Base-by-base conservation (phyloP, 1,139 yeast genomes). In the Hyphopichia burtonii region DNA sequence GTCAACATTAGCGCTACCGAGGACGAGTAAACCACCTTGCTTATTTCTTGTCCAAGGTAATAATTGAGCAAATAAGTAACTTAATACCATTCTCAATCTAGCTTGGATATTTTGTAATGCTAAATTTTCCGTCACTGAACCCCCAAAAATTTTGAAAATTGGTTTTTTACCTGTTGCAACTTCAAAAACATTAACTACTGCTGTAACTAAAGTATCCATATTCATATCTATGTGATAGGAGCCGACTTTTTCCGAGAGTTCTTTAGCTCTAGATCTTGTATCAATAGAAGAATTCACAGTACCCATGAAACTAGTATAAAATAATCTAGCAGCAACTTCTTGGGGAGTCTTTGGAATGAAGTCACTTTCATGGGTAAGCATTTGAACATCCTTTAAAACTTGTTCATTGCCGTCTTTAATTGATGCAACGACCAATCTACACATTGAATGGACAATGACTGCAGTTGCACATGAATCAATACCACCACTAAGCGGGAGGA, bases 401-500 rank as follows among this genome's bases (percentile, higher is more conserved):
- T 83, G 90, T 42, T 71, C 51, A 54, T 87, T 83, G 11, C 90
- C 90, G 15, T 74, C 71, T n/a, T 63, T 56, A 39, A 84, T 78
- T 10, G 88, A 91, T 22, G 76, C 67, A 1, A 80, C 82, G 0
- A 91, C 97, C 31, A 91, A 67, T 38, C 90, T 73, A 60, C 98
- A 91, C 99, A 93, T 93, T 42, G 94, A 87, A 58, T 86, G 88
- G 19, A 93, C 96, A 53, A 94, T 90, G 16, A 87, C 87, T 0
- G 98, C 94, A 1, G 99, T 94, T 1, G 99, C 96, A 69, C 99
- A 94, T 20, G 96, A 86, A 60, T 93, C 99, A 48, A 94, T 91
- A 38, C 99, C 99, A 17, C 99, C 99, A 61, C 96, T 86, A 39
- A 93, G 71, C 0, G 99, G 98, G 39, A 93, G 71, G 64, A 93